phyloP scores from a whole-genome alignment of 2,329 filamentous ascomycete species.

The Clarireedia sp. region DNA sequence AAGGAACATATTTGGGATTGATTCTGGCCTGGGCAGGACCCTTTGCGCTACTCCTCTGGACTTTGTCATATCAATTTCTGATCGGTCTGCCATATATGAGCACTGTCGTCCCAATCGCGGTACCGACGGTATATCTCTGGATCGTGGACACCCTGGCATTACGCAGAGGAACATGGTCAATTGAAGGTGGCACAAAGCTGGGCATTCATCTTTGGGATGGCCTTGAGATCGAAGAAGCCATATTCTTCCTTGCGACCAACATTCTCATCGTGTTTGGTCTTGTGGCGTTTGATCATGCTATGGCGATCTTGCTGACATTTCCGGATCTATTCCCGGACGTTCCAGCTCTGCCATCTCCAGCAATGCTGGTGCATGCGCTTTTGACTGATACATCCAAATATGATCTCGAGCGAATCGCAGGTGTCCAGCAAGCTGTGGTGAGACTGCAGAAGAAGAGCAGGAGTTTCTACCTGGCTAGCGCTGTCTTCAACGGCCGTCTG shows the following conservation, averaged over 20 bases:
- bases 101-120: slow-evolving; percentile 49
- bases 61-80: slow-evolving; percentile 55
- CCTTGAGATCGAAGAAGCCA: slow-evolving; percentile 64
- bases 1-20: slow-evolving; percentile 59
- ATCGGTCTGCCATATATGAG: slow-evolving; percentile 49
- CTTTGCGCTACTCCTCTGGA: slow-evolving; percentile 57
- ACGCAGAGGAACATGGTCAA: slow-evolving; percentile 63
- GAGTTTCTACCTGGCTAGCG: slow-evolving; percentile 66
- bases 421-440: slow-evolving; percentile 49
- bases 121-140: slow-evolving; percentile 66
- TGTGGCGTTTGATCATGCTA: slow-evolving; percentile 59
- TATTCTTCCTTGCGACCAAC: slow-evolving; percentile 68
- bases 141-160: slow-evolving; percentile 62
- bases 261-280: slow-evolving; percentile 61
- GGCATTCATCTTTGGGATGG: slow-evolving; percentile 54
- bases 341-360: slow-evolving; percentile 40
- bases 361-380: slow-evolving; percentile 45
- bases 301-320: slow-evolving; percentile 58
- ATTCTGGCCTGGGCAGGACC: slow-evolving; percentile 63
- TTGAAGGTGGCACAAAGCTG: slow-evolving; percentile 59
- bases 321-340: slow-evolving; percentile 46
- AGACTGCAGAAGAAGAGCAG: slow-evolving; percentile 57
- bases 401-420: slow-evolving; percentile 48
- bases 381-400: slow-evolving; percentile 40
- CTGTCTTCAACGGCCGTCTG: slow-evolving; percentile 58